These are phyloP conservation scores for Oryza glumipatula DNA, from an alignment of 176 grass and related monocot species.

Conservation along the genomic window DNA sequence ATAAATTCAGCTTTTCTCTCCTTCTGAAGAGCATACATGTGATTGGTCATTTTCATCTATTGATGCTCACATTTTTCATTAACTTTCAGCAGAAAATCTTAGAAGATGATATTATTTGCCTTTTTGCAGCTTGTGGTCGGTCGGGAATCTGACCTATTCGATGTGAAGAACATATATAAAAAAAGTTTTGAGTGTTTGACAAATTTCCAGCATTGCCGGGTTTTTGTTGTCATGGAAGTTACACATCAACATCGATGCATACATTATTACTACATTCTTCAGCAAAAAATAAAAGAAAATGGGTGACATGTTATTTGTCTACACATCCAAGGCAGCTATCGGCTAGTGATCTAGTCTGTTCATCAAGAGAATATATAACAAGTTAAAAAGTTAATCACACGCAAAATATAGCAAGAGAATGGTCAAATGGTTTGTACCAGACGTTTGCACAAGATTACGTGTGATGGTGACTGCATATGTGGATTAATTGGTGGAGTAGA, in stretches of 20 bases:
- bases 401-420: background rate
- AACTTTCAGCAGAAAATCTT: background rate
- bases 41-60: background rate
- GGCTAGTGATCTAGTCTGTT: background rate
- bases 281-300: background rate
- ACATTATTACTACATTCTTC: background rate
- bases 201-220: background rate
- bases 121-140: background rate
- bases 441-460: background rate
- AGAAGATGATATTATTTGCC: background rate
- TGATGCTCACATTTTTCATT: background rate
- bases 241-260: background rate
- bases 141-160: background rate
- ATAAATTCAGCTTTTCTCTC: background rate
- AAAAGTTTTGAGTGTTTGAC: background rate
- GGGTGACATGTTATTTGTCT: background rate
- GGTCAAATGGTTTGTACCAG: background rate
- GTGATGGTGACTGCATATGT: background rate
- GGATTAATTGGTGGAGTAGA: background rate
- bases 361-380: background rate
- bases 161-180: background rate
- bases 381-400: background rate
- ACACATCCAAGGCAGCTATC: background rate
- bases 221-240: background rate
- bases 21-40: background rate